A percentile compares a stretch with the other conserved stretches of the same genome.
phyloP scores from a whole-genome alignment of 2,329 filamentous ascomycete species.

The Colletotrichum magnum region DNA sequence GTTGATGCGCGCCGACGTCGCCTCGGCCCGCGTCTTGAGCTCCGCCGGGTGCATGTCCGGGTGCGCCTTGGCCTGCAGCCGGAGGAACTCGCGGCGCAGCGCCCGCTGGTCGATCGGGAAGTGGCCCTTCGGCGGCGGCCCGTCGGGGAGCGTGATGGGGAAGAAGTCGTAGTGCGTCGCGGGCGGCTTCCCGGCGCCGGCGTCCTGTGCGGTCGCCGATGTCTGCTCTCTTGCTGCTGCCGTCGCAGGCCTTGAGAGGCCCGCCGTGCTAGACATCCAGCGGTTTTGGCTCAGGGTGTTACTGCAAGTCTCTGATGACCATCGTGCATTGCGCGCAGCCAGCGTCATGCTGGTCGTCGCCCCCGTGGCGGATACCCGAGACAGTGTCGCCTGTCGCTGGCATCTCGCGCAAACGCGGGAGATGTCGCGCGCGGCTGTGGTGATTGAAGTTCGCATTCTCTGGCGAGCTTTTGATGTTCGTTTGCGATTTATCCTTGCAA shows the following conservation, averaged over 20 bases:
- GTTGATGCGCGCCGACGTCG: slow-evolving; percentile 87
- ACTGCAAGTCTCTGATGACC: background rate
- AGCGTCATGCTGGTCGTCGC: slow-evolving; percentile 14
- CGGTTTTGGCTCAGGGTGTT: slow-evolving; percentile 18
- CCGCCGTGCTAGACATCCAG: slow-evolving; percentile 31
- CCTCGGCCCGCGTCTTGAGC: slow-evolving; percentile 76
- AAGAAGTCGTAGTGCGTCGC: slow-evolving; percentile 90
- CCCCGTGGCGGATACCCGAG: slow-evolving; percentile 39
- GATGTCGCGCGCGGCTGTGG: slow-evolving; percentile 46
- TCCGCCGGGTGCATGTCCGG: slow-evolving; percentile 75
- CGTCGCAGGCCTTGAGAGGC: slow-evolving; percentile 20
- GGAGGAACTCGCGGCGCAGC: slow-evolving; percentile 88
- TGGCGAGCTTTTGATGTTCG: background rate
- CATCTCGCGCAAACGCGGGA: slow-evolving; percentile 53
- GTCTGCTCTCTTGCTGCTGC: slow-evolving; percentile 16
- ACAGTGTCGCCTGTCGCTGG: slow-evolving; percentile 47
- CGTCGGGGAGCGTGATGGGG: slow-evolving; percentile 80
- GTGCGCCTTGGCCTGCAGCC: slow-evolving; percentile 83
- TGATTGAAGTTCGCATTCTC: slow-evolving; percentile 46
- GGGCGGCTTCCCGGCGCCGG: slow-evolving; percentile 36
- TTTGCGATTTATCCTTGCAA: background rate
- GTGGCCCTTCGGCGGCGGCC: slow-evolving; percentile 82
- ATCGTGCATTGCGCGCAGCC: slow-evolving; percentile 9
- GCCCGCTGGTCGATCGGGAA: slow-evolving; percentile 81
- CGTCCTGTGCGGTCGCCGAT: slow-evolving; percentile 12